Percentiles rank a stretch among this genome's conserved stretches.
Evolutionary conservation across 2,329 filamentous ascomycete species (phyloP).

Genomic region (Aureobasidium namibiae): DNA sequence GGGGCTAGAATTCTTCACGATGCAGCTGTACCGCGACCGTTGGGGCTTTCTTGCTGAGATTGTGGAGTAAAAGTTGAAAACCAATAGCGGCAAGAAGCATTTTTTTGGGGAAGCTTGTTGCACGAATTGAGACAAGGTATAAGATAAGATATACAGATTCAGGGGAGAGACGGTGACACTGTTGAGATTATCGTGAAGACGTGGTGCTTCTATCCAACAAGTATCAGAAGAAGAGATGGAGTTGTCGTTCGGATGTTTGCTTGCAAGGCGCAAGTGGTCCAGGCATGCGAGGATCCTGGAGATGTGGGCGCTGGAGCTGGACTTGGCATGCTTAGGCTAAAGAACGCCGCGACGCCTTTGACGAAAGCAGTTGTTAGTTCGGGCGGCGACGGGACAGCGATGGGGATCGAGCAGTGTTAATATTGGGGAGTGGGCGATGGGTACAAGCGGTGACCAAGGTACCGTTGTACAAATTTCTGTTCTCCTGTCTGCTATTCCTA

Average conservation of each 20-base stretch:
- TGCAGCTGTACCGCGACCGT: not conserved
- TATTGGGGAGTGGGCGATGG: not conserved
- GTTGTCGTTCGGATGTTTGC: not conserved
- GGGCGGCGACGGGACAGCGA: conserved; percentile 7
- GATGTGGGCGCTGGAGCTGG: not conserved
- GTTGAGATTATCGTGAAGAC: not conserved
- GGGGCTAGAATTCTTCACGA: not conserved
- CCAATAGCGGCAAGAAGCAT: conserved; percentile 2
- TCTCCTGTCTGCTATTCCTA: not conserved
- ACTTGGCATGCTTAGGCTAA: not conserved
- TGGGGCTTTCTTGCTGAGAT: not conserved
- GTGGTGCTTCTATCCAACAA: not conserved
- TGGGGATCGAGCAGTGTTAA: not conserved
- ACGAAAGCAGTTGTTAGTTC: not conserved
- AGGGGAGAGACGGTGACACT: not conserved
- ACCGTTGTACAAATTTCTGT: not conserved
- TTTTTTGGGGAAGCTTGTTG: not conserved
- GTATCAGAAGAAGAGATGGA: not conserved
- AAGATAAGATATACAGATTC: not conserved
- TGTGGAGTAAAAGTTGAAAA: not conserved
- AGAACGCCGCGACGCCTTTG: conserved; percentile 1
- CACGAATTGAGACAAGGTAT: not conserved
- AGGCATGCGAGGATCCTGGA: not conserved
- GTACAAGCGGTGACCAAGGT: not conserved
- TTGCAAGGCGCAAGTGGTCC: not conserved